phyloP scores from a whole-genome alignment of 2,329 filamentous ascomycete species.

The Ophiostoma montium region DNA sequence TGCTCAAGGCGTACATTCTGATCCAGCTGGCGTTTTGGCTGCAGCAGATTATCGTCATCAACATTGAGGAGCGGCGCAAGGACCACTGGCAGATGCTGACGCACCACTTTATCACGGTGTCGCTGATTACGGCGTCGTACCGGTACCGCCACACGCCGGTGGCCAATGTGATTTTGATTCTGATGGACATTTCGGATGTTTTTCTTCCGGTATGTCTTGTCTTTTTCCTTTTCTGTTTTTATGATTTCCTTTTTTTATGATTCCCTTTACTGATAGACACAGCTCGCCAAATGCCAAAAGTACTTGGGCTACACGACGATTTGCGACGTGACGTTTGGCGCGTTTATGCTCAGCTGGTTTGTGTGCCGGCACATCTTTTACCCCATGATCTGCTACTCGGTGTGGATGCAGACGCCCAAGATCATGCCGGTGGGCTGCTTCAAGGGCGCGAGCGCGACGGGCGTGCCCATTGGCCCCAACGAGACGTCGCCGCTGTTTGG shows the following conservation, averaged over 20 bases:
- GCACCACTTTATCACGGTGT: conserved; percentile 82
- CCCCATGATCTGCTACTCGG: conserved; percentile 66
- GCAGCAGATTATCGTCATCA: conserved; percentile 85
- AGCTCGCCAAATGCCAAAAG: conserved; percentile 88
- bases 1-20: conserved; percentile 81
- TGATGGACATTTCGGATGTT: conserved; percentile 90
- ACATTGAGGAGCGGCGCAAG: conserved; percentile 88
- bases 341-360: conserved; percentile 81
- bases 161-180: conserved; percentile 72
- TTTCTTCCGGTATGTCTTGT: conserved; percentile 57
- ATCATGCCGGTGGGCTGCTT: conserved; percentile 61
- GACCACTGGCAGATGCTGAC: conserved; percentile 94
- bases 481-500: conserved; percentile 5
- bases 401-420: conserved; percentile 50
- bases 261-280: not conserved
- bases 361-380: conserved; percentile 71
- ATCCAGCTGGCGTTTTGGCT: conserved; percentile 86
- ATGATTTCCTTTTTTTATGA: conserved; percentile 6
- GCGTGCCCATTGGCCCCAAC: conserved; percentile 1
- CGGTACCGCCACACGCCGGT: conserved; percentile 76
- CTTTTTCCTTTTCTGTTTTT: not conserved
- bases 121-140: conserved; percentile 69
- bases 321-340: conserved; percentile 71
- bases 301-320: conserved; percentile 63
- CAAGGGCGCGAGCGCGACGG: conserved; percentile 30